Evolutionary conservation across 306 rosid species (phyloP).

Genomic region (Fagus sylvatica): DNA sequence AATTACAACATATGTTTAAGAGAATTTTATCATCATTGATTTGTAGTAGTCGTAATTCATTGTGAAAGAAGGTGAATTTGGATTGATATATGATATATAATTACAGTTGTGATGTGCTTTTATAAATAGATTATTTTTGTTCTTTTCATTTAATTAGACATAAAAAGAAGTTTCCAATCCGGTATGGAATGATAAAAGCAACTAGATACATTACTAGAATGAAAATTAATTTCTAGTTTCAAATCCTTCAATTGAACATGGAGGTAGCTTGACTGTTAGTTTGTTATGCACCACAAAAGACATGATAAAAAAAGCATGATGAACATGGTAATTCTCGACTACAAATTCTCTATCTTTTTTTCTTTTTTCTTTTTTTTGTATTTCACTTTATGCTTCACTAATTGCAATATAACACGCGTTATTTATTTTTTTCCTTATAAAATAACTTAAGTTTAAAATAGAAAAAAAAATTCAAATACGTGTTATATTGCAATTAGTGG

Average conservation of each 20-base stretch:
- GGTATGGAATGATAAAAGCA: not conserved
- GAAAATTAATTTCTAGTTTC: not conserved
- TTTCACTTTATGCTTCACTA: too few relatives aligned
- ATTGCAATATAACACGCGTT: too few relatives aligned
- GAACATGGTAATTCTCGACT: too few relatives aligned
- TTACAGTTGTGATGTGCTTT: not conserved
- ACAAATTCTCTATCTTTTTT: too few relatives aligned
- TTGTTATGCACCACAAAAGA: not conserved
- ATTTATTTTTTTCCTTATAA: too few relatives aligned
- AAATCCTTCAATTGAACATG: not conserved
- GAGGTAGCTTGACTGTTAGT: not conserved
- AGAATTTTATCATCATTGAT: not conserved
- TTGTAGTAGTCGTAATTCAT: not conserved
- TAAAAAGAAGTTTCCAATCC: not conserved
- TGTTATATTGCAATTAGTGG: too few relatives aligned
- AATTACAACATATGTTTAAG: not conserved
- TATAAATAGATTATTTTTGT: not conserved
- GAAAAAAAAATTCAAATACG: too few relatives aligned
- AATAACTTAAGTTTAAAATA: too few relatives aligned
- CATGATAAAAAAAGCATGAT: too few relatives aligned
- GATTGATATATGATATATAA: not conserved
- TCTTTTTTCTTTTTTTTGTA: too few relatives aligned
- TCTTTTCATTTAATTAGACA: not conserved
- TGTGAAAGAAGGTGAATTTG: not conserved
- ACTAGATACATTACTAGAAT: not conserved